Evolutionary conservation across 2,329 filamentous ascomycete species (phyloP).

Genomic region (Pyricularia sp.): DNA sequence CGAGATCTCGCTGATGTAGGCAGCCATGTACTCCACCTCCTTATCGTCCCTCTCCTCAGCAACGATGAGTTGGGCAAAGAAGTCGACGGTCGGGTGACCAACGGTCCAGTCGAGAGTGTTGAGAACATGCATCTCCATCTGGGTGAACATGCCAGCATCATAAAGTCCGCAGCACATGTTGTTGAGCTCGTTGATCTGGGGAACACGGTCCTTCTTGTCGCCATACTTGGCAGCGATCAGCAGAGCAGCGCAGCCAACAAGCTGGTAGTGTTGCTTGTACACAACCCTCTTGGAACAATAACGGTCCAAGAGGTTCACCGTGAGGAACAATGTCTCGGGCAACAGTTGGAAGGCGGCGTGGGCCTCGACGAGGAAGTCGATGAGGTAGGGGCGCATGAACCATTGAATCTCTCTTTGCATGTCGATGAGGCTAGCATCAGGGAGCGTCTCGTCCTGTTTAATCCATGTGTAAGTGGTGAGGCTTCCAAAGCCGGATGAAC

Average conservation of each 20-base stretch:
- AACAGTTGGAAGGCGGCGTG: conserved; percentile 85
- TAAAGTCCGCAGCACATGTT: conserved; percentile 99
- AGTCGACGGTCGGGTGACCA: conserved; percentile 91
- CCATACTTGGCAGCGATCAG: conserved; percentile 98
- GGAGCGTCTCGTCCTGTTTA: conserved; percentile 66
- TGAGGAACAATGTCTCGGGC: conserved; percentile 91
- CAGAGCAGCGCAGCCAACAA: conserved; percentile 91
- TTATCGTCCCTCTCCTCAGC: conserved; percentile 69
- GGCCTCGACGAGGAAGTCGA: conserved; percentile 98
- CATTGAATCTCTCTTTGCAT: conserved; percentile 98
- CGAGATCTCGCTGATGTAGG: conserved; percentile 90
- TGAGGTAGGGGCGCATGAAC: conserved; percentile 95
- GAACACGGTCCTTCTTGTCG: conserved; percentile 97
- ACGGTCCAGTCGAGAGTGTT: conserved; percentile 96
- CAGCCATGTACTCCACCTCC: conserved; percentile 89
- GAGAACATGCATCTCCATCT: conserved; percentile 99
- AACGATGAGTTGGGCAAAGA: conserved; percentile 81
- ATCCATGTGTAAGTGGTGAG: neutral
- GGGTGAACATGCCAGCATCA: conserved; percentile 98
- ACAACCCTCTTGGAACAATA: conserved; percentile 98
- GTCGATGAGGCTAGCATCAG: conserved; percentile 95
- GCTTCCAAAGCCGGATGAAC: neutral
- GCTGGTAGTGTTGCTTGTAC: conserved; percentile 97
- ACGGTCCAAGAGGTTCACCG: conserved; percentile 90
- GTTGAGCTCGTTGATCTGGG: conserved; percentile 92